Evolutionary conservation across 225 moss, liverwort and hornwort genomes (phyloP), one percentile per base, ranked within the genome.

Genomic region (Rhytidiadelphus loreus): DNA sequence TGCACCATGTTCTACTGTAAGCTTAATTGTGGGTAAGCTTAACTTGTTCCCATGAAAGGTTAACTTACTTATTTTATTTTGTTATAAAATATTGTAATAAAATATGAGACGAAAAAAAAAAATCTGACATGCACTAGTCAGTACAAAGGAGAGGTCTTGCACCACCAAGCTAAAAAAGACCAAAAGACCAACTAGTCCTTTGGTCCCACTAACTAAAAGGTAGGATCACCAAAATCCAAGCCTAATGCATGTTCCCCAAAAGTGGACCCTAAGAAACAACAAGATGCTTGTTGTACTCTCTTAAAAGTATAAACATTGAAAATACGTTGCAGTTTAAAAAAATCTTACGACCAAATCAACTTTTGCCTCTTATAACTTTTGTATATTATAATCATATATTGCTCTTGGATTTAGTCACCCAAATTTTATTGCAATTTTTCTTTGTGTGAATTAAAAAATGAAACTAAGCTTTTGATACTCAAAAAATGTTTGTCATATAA

Each of bases 231-330:
- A 0, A 1, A 22, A n/a, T 77, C 9, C 23, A 37, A 35, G 15
- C 6, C 48, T 48, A n/a, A n/a, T 48, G 48, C 9, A 29, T 13
- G 9, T 53, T 35, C 0, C 0, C 0, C 0, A 2, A 9, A 37
- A 55, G 24, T 0, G 1, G 3, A 4, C 5, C 3, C 0, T 76
- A 9, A 21, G 5, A 33, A 52, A 22, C 5, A 13, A 8, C 1
- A 12, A 48, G 2, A 33, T 8, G 21, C 9, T 21, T 50, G 0
- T 50, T 75, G 5, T 4, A 50, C 33, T 33, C 13, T 75, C 1
- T 75, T 30, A 12, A 4, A 52, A 12, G 5, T 50, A 3, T 52
- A 12, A 22, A 35, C 13, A 76, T 14, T 76, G 23, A 39, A 22
- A 53, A 35, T 2, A 76, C 8, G 2, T 14, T 8, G 23, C 0